A percentile compares a stretch with the other conserved stretches of the same genome.
Evolutionary conservation across 2,329 filamentous ascomycete species (phyloP).

Genomic region (Trichoderma polysporum): DNA sequence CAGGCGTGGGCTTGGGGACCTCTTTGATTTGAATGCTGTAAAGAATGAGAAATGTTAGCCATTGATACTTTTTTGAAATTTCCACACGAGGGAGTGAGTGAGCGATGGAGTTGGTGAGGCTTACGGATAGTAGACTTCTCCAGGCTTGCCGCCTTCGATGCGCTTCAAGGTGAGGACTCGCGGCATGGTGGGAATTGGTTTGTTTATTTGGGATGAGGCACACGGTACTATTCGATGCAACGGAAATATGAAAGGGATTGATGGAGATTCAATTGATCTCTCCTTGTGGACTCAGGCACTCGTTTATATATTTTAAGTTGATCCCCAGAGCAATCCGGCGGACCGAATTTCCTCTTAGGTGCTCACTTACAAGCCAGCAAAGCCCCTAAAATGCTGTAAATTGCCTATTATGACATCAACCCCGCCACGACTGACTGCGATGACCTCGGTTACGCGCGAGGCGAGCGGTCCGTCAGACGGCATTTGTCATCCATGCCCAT

Average conservation of each 20-base stretch:
- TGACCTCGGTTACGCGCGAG: conserved; percentile 4
- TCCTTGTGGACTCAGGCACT: not conserved
- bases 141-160: conserved; percentile 73
- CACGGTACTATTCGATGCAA: not conserved
- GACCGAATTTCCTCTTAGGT: not conserved
- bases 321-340: not conserved
- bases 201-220: not conserved
- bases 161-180: conserved; percentile 63
- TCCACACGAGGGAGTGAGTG: not conserved
- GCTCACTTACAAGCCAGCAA: not conserved
- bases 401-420: conserved; percentile 15
- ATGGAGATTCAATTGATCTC: not conserved
- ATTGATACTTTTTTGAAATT: not conserved
- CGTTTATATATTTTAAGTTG: not conserved
- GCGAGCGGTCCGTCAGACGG: not conserved
- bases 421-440: conserved; percentile 6
- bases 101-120: conserved; percentile 26
- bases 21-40: conserved; percentile 59
- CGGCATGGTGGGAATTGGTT: conserved; percentile 45
- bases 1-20: conserved; percentile 61
- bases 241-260: not conserved
- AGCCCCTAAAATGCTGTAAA: not conserved
- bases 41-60: conserved; percentile 14
- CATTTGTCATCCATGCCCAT: conserved; percentile 7
- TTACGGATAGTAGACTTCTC: conserved; percentile 82